Evolutionary conservation across 1,284 basidiomycete genomes (phyloP), one percentile per base, ranked within the genome.

Genomic region (Cryptococcus sp.): DNA sequence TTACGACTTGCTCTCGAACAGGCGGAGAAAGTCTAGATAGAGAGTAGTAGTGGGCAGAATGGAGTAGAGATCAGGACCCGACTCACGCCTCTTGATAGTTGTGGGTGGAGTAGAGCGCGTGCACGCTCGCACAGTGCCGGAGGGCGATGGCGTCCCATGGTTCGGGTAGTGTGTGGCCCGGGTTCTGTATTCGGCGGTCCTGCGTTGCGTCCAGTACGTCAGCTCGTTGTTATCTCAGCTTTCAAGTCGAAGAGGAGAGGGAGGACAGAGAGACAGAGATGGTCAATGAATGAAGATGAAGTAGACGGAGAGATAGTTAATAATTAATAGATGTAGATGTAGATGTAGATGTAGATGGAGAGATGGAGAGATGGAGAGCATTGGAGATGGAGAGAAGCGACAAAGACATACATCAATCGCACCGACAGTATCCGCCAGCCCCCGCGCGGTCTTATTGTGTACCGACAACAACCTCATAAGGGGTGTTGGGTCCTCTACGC

Each of bases 101-200:
- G 19, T 70, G 19, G n/a, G 47, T 61, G 2, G 46, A 53, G 50
- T 73, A 71, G 42, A 74, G 48, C 10, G 72, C 72, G 46, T 69
- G 49, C 8, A 75, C 72, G 41, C 66, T 67, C n/a, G 74, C 76
- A 54, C 72, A 75, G 62, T 78, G 76, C 45, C 72, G 62, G 5
- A 73, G 61, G 0, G 73, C 76, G 51, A 78, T 76, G 5, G 59
- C 71, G 48, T 75, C 73, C 76, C 76, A 78, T 16, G 69, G 70
- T 44, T 73, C 73, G 1, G 67, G 66, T 17, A 75, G 61, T 13
- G 66, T 63, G 59, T 73, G 69, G 6, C 72, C 69, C 4, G 73
- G 72, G 56, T 74, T 71, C 23, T 57, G 38, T 7, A 45, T 7
- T n/a, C 42, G 42, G 8, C 42, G 42, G 16, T 45, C 42, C 42